phyloP scores from a whole-genome alignment of 257 asterid genomes.

The Solanum verrucosum region DNA sequence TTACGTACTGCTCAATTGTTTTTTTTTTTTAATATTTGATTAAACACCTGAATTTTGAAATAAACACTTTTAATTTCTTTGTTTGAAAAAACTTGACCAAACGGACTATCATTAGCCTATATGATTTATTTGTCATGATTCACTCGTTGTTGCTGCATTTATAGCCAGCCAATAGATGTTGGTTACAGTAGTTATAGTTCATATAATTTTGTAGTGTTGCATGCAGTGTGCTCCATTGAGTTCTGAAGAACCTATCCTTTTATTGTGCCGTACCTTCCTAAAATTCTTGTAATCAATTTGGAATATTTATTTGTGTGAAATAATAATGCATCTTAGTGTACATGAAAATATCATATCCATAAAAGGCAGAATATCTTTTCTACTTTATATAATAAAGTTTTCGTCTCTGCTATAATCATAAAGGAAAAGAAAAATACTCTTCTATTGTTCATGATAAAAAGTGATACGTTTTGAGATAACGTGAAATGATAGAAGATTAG shows the following conservation, averaged over 20 bases:
- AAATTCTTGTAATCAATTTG: neutral
- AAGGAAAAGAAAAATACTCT: neutral
- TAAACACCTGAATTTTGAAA: neutral
- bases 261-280: neutral
- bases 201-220: neutral
- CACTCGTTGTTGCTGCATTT: conserved; percentile 15
- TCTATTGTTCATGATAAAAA: neutral
- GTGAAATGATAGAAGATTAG: neutral
- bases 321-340: neutral
- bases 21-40: neutral
- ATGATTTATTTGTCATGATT: neutral
- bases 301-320: neutral
- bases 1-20: neutral
- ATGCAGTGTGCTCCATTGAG: neutral
- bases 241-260: neutral
- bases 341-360: neutral
- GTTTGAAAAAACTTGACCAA: neutral
- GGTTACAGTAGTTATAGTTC: conserved; percentile 2
- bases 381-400: neutral
- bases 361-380: neutral
- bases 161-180: conserved; percentile 32
- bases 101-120: neutral
- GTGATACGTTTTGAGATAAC: neutral
- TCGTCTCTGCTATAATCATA: neutral
- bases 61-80: neutral